phyloP scores from a whole-genome alignment of 352 stramenopile species.

The Thalassiosira mediterranea region DNA sequence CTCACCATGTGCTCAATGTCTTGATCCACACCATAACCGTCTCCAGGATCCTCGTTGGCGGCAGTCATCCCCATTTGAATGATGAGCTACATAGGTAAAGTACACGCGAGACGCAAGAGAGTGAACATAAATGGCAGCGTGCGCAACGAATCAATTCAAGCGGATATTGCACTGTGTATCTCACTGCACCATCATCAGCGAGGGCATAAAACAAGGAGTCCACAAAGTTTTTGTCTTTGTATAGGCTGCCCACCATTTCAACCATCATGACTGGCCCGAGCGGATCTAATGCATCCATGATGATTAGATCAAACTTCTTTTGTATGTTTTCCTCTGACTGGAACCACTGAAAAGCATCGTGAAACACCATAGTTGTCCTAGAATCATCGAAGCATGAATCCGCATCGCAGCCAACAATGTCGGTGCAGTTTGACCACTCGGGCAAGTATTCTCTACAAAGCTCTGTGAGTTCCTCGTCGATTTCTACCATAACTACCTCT shows the following conservation, averaged over 20 bases:
- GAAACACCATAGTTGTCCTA: conserved; percentile 41
- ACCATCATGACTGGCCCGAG: too few species aligned
- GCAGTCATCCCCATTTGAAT: conserved; percentile 47
- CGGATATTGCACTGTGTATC: conserved; percentile 24
- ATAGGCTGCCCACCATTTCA: conserved; percentile 37
- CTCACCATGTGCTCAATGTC: conserved; percentile 31
- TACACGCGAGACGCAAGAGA: too few species aligned
- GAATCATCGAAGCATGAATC: conserved; percentile 60
- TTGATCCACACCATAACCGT: conserved; percentile 30
- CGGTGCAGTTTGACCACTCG: conserved; percentile 59
- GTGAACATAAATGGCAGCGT: neutral
- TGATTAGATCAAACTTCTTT: conserved; percentile 66
- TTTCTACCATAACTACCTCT: conserved; percentile 70
- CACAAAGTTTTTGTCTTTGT: conserved; percentile 61
- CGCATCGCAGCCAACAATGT: conserved; percentile 56
- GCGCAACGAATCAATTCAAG: neutral
- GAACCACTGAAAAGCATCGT: conserved; percentile 58
- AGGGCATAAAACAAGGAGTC: conserved; percentile 63
- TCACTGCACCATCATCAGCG: conserved; percentile 61
- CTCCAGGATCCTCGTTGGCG: conserved; percentile 3
- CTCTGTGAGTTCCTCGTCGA: conserved; percentile 63
- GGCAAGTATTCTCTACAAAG: conserved; percentile 62
- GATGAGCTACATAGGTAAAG: neutral
- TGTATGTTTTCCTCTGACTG: conserved; percentile 18
- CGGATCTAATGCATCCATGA: conserved; percentile 69